phyloP scores from a whole-genome alignment of 108 stramenopile genomes.

The Skeletonema menzelii region DNA sequence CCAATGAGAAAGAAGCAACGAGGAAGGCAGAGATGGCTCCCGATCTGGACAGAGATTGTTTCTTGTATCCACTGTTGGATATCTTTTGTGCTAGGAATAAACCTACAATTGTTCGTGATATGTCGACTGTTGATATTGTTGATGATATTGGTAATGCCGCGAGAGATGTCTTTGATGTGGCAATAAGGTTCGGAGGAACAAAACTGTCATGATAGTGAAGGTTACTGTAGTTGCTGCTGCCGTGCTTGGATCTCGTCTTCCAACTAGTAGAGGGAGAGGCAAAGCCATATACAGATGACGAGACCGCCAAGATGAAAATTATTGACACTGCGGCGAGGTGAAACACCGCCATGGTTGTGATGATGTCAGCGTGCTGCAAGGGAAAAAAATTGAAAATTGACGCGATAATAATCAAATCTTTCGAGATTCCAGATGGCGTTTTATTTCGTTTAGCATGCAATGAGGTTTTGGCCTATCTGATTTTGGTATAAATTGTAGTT shows the following conservation, averaged over 20 bases:
- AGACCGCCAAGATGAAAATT: neutral
- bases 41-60: conserved; percentile 55
- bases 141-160: neutral
- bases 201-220: neutral
- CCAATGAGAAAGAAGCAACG: conserved; percentile 67
- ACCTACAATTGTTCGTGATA: conserved; percentile 1
- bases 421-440: too few relatives aligned
- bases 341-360: neutral
- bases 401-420: too few relatives aligned
- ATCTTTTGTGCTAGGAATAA: conserved; percentile 13
- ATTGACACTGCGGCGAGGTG: neutral
- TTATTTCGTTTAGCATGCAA: too few relatives aligned
- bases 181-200: too few relatives aligned
- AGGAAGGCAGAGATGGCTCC: conserved; percentile 70
- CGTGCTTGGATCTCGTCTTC: neutral
- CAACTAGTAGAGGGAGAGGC: neutral
- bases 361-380: too few relatives aligned
- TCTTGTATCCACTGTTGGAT: conserved; percentile 41
- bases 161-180: neutral
- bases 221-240: neutral
- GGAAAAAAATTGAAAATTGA: too few relatives aligned
- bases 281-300: neutral
- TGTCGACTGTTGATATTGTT: conserved; percentile 1
- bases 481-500: too few relatives aligned
- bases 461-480: too few relatives aligned